Evolutionary conservation across 2,329 filamentous ascomycete species (phyloP).

Genomic region (Plenodomus tracheiphilus): DNA sequence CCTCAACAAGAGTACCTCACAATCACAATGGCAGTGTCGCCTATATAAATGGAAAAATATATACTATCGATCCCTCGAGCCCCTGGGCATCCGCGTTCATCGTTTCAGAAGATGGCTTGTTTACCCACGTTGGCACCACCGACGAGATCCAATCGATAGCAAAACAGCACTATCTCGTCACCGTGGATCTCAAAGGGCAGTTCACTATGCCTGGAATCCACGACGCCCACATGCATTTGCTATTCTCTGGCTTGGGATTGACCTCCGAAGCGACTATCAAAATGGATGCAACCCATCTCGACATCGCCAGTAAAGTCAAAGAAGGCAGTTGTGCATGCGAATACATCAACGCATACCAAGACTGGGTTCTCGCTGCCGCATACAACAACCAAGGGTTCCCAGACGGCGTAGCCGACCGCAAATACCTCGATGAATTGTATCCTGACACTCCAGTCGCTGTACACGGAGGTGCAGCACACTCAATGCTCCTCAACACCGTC

Average conservation of each 20-base stretch:
- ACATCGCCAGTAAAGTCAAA: conserved; percentile 20
- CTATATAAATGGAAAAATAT: conserved; percentile 37
- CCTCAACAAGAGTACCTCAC: too few species aligned
- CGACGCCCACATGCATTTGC: conserved; percentile 42
- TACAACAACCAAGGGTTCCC: too few species aligned
- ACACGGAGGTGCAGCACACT: too few species aligned
- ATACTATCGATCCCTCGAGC: conserved; percentile 24
- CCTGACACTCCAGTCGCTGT: too few species aligned
- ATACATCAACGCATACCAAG: conserved; percentile 26
- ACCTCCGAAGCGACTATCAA: too few species aligned
- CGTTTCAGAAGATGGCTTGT: conserved; percentile 29
- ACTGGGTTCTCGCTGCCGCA: conserved; percentile 15
- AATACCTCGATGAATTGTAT: too few species aligned
- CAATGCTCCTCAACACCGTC: too few species aligned
- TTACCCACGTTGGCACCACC: conserved; percentile 28
- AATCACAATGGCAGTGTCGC: conserved; percentile 3
- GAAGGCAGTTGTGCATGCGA: conserved; percentile 32
- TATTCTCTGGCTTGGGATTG: neutral
- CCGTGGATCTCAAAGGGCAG: conserved; percentile 28
- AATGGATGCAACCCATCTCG: conserved; percentile 5
- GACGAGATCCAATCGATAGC: conserved; percentile 22
- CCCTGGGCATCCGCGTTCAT: conserved; percentile 36
- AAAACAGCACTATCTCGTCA: conserved; percentile 12
- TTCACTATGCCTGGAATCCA: conserved; percentile 46
- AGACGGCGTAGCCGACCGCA: too few species aligned